Percentiles rank a stretch among this genome's conserved stretches.
These are phyloP conservation scores for Diversispora eburnea DNA, from an alignment of 192 early-diverging fungal genomes.

Conservation along the genomic window DNA sequence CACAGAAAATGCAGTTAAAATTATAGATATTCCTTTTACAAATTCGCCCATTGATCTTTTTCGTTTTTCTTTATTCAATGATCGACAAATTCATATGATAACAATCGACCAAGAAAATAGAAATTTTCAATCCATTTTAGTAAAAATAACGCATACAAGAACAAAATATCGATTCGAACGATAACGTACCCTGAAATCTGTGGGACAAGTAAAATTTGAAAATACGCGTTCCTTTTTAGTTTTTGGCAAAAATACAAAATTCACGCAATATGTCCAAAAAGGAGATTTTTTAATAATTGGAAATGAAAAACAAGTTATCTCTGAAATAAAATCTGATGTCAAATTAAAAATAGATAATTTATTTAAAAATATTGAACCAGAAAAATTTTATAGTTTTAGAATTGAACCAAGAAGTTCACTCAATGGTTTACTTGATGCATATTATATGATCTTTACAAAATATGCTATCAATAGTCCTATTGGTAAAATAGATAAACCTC, in stretches of 20 bases:
- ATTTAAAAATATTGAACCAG: background rate
- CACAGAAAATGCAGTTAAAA: background rate
- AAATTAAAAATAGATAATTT: background rate
- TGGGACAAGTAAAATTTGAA: too few relatives aligned
- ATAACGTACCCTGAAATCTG: background rate
- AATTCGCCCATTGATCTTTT: background rate
- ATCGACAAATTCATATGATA: conserved; percentile 12
- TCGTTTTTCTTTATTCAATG: conserved; percentile 12
- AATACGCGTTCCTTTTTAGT: too few relatives aligned
- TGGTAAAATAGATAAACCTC: background rate
- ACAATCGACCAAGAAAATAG: conserved; percentile 1
- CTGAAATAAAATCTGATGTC: conserved; percentile 5
- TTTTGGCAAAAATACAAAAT: conserved; percentile 6
- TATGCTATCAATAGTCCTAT: background rate
- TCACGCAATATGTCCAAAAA: background rate
- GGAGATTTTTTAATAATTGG: conserved; percentile 10
- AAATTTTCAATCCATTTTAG: conserved; percentile 1
- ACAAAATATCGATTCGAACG: conserved; percentile 13
- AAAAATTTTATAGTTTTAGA: background rate
- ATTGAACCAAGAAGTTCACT: background rate
- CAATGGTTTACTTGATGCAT: background rate
- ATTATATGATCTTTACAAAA: background rate
- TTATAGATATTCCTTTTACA: conserved; percentile 7
- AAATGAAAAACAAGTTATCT: background rate
- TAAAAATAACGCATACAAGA: conserved; percentile 18